phyloP scores from a whole-genome alignment of 2,329 filamentous ascomycete genomes.

The Colletotrichum siamense region DNA sequence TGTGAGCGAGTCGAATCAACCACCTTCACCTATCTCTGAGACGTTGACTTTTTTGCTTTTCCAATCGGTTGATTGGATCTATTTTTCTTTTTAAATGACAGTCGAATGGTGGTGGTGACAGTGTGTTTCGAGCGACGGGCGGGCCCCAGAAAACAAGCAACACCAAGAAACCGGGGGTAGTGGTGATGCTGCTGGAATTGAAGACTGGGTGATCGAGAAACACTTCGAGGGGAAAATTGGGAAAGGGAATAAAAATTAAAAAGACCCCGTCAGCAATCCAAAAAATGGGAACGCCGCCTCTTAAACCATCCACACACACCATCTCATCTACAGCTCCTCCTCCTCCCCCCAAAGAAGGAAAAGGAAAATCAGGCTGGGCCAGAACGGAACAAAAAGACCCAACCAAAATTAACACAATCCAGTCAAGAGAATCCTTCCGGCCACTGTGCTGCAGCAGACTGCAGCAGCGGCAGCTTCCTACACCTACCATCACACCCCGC shows the following conservation, averaged over 20 bases:
- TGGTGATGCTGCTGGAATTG: neutral
- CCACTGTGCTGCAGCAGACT: neutral
- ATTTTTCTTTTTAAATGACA: neutral
- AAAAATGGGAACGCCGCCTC: slow-evolving; percentile 4
- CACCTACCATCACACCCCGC: neutral
- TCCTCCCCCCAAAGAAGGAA: neutral
- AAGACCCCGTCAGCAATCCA: neutral
- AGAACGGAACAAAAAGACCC: neutral
- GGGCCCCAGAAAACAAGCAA: slow-evolving; percentile 7
- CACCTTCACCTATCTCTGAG: neutral
- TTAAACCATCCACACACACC: slow-evolving; percentile 1
- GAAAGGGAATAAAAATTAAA: neutral
- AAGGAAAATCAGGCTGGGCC: neutral
- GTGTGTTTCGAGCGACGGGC: neutral
- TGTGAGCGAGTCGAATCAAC: neutral
- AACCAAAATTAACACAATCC: neutral
- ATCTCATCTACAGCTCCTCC: neutral
- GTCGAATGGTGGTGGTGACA: neutral
- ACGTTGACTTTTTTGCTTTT: neutral
- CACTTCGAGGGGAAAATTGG: neutral
- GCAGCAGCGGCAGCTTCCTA: neutral
- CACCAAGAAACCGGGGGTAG: neutral
- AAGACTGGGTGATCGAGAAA: neutral
- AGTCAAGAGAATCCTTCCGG: slow-evolving; percentile 1
- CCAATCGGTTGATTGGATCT: neutral